phyloP scores from a whole-genome alignment of 768 basidiomycete species.

The Xanthoconium stramineum region DNA sequence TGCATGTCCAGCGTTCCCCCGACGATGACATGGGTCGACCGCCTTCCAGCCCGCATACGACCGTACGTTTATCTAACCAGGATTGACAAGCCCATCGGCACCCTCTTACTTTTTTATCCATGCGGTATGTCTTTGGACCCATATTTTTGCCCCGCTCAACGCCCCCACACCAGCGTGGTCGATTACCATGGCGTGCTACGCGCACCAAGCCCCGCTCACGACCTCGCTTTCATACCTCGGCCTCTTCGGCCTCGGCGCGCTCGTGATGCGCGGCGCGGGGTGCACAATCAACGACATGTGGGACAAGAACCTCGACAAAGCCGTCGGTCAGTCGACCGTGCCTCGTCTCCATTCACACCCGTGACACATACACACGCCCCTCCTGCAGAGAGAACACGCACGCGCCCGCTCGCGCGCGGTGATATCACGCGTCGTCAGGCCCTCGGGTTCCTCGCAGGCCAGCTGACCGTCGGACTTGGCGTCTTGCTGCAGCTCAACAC shows the following conservation, averaged over 20 bases:
- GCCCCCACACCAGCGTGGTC: conserved; percentile 74
- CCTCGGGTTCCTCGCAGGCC: conserved; percentile 73
- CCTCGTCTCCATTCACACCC: background rate
- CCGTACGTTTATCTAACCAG: conserved; percentile 88
- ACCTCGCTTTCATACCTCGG: conserved; percentile 72
- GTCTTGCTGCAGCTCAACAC: conserved; percentile 89
- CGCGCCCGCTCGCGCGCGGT: conserved; percentile 83
- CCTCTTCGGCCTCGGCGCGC: conserved; percentile 85
- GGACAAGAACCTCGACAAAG: conserved; percentile 89
- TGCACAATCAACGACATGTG: conserved; percentile 99
- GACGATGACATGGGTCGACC: conserved; percentile 61
- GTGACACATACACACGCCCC: background rate
- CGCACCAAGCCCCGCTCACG: conserved; percentile 60
- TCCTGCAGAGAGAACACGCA: conserved; percentile 73
- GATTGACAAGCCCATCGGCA: conserved; percentile 96
- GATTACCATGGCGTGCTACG: conserved; percentile 94
- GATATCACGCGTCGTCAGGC: conserved; percentile 77
- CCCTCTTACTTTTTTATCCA: conserved; percentile 86
- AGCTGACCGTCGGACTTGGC: conserved; percentile 78
- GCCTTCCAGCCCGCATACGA: conserved; percentile 50
- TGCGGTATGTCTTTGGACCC: conserved; percentile 63
- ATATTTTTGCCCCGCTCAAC: background rate
- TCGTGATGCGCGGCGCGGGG: conserved; percentile 96
- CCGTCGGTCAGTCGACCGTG: conserved; percentile 62
- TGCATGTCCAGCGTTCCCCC: conserved; percentile 14